Conservation (phyloP, 768 basidiomycete genomes). For the Filobasidium wieringae region DNA sequence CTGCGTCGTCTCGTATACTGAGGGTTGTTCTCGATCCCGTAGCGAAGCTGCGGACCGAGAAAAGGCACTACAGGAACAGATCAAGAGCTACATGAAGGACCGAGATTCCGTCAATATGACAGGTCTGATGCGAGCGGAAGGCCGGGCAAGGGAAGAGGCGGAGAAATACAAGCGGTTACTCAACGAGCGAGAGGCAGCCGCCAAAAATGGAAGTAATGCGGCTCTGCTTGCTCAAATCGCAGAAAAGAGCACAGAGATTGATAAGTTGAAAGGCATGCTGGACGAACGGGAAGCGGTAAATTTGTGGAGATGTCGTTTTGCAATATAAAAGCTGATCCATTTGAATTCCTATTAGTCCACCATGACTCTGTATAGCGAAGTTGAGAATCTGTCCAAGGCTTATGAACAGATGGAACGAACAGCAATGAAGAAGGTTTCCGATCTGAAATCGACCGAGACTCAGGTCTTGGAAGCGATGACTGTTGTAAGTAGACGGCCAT, state of each 20-base stretch:
- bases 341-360: neutral
- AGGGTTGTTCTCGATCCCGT: neutral
- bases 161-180: slow-evolving; percentile 26
- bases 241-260: slow-evolving; percentile 58
- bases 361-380: slow-evolving; percentile 62
- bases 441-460: slow-evolving; percentile 63
- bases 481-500: slow-evolving; percentile 69
- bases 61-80: slow-evolving; percentile 47
- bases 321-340: neutral
- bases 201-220: neutral
- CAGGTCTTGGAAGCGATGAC: slow-evolving; percentile 52
- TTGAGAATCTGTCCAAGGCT: slow-evolving; percentile 71
- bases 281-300: slow-evolving; percentile 56
- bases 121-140: slow-evolving; percentile 38
- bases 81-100: slow-evolving; percentile 40
- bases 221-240: slow-evolving; percentile 41
- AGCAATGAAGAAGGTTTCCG: slow-evolving; percentile 71
- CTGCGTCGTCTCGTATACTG: neutral
- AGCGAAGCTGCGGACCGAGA: slow-evolving; percentile 50
- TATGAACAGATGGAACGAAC: slow-evolving; percentile 77
- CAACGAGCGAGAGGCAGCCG: slow-evolving; percentile 5
- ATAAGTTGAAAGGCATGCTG: slow-evolving; percentile 52
- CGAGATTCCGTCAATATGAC: slow-evolving; percentile 47
- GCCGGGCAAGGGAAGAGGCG: slow-evolving; percentile 21
- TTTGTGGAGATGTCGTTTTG: neutral